Conservation (phyloP, 257 asterid species). For the Galeopsis tetrahit region DNA sequence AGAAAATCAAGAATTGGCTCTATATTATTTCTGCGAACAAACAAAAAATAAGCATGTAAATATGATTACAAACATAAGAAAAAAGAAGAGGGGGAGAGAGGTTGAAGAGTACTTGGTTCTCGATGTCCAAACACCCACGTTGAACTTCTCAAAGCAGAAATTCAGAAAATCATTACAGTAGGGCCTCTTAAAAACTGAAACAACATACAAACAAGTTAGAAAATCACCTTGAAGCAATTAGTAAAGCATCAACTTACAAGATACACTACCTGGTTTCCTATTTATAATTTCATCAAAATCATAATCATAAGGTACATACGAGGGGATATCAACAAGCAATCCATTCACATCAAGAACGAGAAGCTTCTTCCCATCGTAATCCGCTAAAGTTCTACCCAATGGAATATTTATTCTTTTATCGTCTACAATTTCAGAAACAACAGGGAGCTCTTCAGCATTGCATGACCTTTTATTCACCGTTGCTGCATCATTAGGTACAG, state of each 20-base stretch:
- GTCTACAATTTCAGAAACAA: constrained; percentile 27
- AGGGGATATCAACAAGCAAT: constrained; percentile 66
- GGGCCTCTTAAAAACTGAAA: constrained; percentile 88
- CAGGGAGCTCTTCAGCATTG: constrained; percentile 27
- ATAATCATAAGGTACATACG: constrained; percentile 53
- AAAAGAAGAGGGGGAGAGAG: constrained; percentile 23
- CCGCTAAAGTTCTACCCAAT: constrained; percentile 31
- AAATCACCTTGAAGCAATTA: constrained; percentile 23
- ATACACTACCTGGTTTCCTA: constrained; percentile 64
- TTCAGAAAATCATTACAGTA: constrained; percentile 76
- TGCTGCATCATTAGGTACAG: neutral
- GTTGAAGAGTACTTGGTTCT: constrained; percentile 68
- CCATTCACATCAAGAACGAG: constrained; percentile 92
- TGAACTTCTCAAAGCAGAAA: constrained; percentile 79
- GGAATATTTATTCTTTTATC: constrained; percentile 27
- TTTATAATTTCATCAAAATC: constrained; percentile 56
- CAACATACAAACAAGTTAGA: constrained; percentile 39
- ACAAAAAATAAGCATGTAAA: neutral
- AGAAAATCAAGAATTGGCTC: constrained; percentile 69
- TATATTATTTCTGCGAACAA: constrained; percentile 65
- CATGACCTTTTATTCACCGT: constrained; percentile 2
- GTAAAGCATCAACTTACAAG: constrained; percentile 20
- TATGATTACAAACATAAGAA: neutral
- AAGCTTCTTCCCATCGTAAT: constrained; percentile 58
- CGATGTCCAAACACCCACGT: constrained; percentile 87